Evolutionary conservation across 176 grass and related monocot genomes (phyloP), one percentile per base, ranked within the genome.

Genomic region (Carex littledalei): DNA sequence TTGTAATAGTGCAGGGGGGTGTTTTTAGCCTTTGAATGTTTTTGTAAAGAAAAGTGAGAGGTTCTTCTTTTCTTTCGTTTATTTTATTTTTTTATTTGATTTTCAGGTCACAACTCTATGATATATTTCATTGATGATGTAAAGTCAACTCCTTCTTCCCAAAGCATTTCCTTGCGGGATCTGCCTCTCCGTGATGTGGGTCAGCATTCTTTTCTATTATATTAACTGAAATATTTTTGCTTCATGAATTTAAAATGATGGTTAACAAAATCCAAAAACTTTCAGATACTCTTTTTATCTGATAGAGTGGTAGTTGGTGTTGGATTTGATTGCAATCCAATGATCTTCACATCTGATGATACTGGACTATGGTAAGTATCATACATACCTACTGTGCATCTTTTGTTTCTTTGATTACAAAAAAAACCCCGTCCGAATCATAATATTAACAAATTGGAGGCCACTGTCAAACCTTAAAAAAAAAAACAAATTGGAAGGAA

Each of bases 111-210:
- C 81, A 96, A 95, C 78, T 99, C 97, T 88, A 96, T 92, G 91
- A 88, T 99, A 52, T 92, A 96, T 94, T 95, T 99, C 81, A 87
- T 99, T 18, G 97, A 99, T 65, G 97, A 99, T 73, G 93, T 96
- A 55, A 88, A 88, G 87, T 84, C 87, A 18, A 90, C 91, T 90
- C 97, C 93, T 50, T 87, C 90, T 29, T 91, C 91, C 77, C 97
- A 99, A 86, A 96, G 86, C 84, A 80, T 99, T 65, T 80, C 88
- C 47, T 84, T 94, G 87, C 97, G 84, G 47, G 93, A 94, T 91
- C 91, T 99, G 87, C 97, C 97, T 88, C 93, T 99, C 90, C 93
- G 93, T 99, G 97, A 99, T 96, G 97, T 99, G 97, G 97, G 97
- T 99, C 93, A 99, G 97, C 97, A 99, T 92, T 93, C 89, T 94